Evolutionary conservation across 2,329 filamentous ascomycete genomes (phyloP), one percentile per base, ranked within the genome.

Genomic region (Sordariomycetes sp.): DNA sequence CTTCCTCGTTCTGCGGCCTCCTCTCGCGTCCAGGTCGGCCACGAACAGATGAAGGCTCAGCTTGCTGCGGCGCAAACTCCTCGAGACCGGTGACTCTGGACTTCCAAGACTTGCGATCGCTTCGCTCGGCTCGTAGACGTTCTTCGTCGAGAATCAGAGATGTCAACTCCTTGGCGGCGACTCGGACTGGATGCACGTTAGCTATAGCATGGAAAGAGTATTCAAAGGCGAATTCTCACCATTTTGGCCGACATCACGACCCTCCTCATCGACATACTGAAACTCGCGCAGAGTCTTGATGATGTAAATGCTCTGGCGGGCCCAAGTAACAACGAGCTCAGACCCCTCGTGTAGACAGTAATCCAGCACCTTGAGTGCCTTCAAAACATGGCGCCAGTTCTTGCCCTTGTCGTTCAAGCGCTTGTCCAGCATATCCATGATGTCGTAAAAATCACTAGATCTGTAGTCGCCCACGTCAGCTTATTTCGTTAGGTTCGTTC

Each of bases 371-470:
- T 98, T 98, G 46, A 98, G 70, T 27, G 92, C 93, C 63, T 98
- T 98, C 39, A 98, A 68, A 10, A 98, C 92, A 57, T 98, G 92
- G 49, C 92, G 81, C 92, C 92, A 98, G 58, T 98, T 98, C 72
- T 96, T 98, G 54, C 92, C 92, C 63, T 98, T 96, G 62, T 98
- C 92, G 51, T 98, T 98, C 52, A 98, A 68, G 46, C 92, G 82
- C 69, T 96, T 96, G 64, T 98, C 92, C 46, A 98, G 71, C 86
- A 98, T 98, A 59, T 98, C 92, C 82, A 98, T 94, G 51, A 98
- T 95, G 58, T 98, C 90, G 66, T 94, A 94, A 66, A 98, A 98
- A 58, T 96, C 92, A 61, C 83, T 90, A 23, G 87, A 88, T 54
- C 90, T 94, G 44, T 27, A 26, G 27, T 23, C 21, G 29, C 21